Conservation (phyloP, 2,329 filamentous ascomycete species). For the Penicillium capsulatum region DNA sequence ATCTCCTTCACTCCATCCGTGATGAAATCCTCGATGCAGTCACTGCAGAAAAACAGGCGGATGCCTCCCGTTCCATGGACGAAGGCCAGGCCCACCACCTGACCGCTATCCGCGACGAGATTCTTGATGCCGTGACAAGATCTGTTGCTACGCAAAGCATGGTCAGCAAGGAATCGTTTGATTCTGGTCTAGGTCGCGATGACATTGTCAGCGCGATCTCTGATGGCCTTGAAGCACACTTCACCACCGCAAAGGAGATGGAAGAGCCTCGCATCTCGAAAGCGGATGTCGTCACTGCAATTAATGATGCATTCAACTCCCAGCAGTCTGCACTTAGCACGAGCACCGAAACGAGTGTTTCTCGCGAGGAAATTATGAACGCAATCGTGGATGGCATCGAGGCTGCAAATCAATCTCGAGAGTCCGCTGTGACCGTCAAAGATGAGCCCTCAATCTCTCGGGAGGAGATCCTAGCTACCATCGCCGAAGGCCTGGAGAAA, state of each 20-base stretch:
- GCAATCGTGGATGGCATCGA: slow-evolving; percentile 24
- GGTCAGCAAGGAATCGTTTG: slow-evolving; percentile 29
- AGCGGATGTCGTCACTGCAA: slow-evolving; percentile 28
- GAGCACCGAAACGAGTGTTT: slow-evolving; percentile 39
- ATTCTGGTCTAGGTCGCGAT: slow-evolving; percentile 48
- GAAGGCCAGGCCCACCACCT: slow-evolving; percentile 30
- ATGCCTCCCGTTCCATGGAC: slow-evolving; percentile 16
- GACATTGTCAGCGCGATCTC: slow-evolving; percentile 58
- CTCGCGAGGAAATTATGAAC: slow-evolving; percentile 41
- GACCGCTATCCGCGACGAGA: slow-evolving; percentile 30
- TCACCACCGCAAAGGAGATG: slow-evolving; percentile 53
- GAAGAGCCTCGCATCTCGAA: slow-evolving; percentile 32
- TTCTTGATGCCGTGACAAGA: slow-evolving; percentile 32
- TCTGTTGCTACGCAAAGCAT: slow-evolving; percentile 30
- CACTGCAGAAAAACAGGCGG: slow-evolving; percentile 3
- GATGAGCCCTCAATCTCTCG: slow-evolving; percentile 44
- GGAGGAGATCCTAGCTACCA: slow-evolving; percentile 53
- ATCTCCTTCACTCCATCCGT: slow-evolving; percentile 9
- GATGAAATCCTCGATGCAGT: slow-evolving; percentile 34
- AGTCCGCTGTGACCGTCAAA: slow-evolving; percentile 27
- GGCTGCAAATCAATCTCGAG: slow-evolving; percentile 29
- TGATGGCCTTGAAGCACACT: slow-evolving; percentile 51
- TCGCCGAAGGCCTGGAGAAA: slow-evolving; percentile 52
- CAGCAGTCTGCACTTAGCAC: slow-evolving; percentile 31
- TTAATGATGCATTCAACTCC: slow-evolving; percentile 32